Percentiles rank a stretch among this genome's conserved stretches.
These are phyloP conservation scores for Phaseolus coccineus DNA, from an alignment of 331 rosid species.

Conservation along the genomic window DNA sequence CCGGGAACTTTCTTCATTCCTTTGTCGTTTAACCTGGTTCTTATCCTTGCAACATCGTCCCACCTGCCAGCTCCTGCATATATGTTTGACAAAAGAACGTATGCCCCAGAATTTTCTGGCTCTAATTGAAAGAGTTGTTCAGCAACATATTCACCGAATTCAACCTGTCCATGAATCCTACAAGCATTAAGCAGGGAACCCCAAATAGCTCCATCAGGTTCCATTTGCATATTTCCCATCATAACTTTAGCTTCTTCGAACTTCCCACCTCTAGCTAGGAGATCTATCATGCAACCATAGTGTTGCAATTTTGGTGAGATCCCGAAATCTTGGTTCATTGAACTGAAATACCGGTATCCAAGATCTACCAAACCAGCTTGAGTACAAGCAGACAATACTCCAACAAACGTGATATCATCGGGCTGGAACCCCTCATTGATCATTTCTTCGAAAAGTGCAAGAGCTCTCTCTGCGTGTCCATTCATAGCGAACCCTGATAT, in stretches of 20 bases:
- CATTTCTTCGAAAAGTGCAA: constrained; percentile 65
- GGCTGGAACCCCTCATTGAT: constrained; percentile 59
- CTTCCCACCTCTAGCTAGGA: constrained; percentile 71
- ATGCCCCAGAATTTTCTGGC: constrained; percentile 74
- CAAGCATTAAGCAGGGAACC: constrained; percentile 89
- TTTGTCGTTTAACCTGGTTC: constrained; percentile 72
- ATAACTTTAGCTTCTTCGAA: constrained; percentile 75
- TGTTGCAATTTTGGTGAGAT: constrained; percentile 72
- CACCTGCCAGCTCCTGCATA: constrained; percentile 79
- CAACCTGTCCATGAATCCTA: constrained; percentile 62
- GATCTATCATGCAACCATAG: constrained; percentile 84
- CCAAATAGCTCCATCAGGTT: constrained; percentile 90
- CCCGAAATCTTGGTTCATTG: constrained; percentile 60
- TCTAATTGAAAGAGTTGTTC: constrained; percentile 66
- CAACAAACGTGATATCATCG: constrained; percentile 84
- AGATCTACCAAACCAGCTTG: constrained; percentile 73
- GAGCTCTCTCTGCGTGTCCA: constrained; percentile 69
- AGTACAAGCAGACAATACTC: constrained; percentile 82
- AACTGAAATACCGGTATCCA: constrained; percentile 64
- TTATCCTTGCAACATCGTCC: constrained; percentile 84
- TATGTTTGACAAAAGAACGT: constrained; percentile 80
- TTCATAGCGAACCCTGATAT: constrained; percentile 77
- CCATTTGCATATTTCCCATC: constrained; percentile 68
- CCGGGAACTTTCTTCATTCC: constrained; percentile 94
- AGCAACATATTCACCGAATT: constrained; percentile 72